Evolutionary conservation across 2,329 filamentous ascomycete genomes (phyloP), one percentile per base, ranked within the genome.

Genomic region (Corinectria fuckeliana): DNA sequence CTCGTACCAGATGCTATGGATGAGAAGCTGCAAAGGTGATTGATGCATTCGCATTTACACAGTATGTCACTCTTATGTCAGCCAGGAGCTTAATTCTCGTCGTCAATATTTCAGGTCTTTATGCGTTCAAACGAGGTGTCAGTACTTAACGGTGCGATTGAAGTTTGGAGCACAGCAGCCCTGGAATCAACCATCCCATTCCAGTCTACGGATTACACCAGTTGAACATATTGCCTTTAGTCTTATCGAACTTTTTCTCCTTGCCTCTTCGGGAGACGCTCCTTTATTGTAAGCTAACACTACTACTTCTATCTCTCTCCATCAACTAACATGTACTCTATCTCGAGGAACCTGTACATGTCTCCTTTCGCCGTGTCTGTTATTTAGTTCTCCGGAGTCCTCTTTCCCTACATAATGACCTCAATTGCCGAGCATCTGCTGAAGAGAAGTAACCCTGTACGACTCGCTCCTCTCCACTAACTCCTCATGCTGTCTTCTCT

Each of bases 401-500:
- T 18, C 25, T 16, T 26, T n/a, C 3, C 8, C 23, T 9, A 28
- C 3, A 2, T 26, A 7, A 13, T 4, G n/a, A n/a, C 36, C 21
- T 42, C 51, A 64, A 16, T 60, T 62, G 11, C 54, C 68, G 25
- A 80, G 66, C 77, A 80, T 83, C 71, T 85, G 82, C 61, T 83
- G 81, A 63, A 81, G 69, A 21, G 81, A 81, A 70, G 84, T 85
- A 8, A 80, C 75, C 20, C 82, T 75, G 65, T 86, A 85, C 23
- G 76, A 79, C 61, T 85, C 83, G 50, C 82, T 83, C 57, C 77
- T 69, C 76, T 80, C 78, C 61, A 86, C 75, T 52, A 87, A 70
- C 66, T 87, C 84, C 56, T 82, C 78, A 66, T 86, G 85, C 21
- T 77, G 77, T 84, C 54, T 73, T 74, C 59, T 85, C 83, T 11